Evolutionary conservation across 192 early-diverging fungal genomes (phyloP), one percentile per base, ranked within the genome.

Genomic region (Backusella westeae): DNA sequence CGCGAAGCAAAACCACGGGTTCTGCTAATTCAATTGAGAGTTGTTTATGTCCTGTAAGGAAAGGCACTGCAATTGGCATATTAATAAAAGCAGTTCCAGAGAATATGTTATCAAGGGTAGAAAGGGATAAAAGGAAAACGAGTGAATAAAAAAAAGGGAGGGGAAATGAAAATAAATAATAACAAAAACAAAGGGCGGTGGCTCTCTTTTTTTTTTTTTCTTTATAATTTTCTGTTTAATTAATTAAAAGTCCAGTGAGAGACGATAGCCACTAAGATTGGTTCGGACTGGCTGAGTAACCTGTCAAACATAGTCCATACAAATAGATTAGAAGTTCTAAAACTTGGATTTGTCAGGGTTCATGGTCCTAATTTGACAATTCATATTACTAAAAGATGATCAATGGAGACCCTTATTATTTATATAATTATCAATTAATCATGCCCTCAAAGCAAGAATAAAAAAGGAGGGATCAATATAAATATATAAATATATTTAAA

Each of bases 1-100:
- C 74, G 36, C 77, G 41, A 15, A 82, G 36, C 1, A 79, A 36
- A 1, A 80, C 78, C 4, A 77, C 73, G 0, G 75, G 75, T 72
- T 79, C 78, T 34, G 78, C 75, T 34, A 83, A 67, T 52, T 80
- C 73, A 59, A 83, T 77, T 4, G 78, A 77, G n/a, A 83, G 71
- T n/a, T 83, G 72, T 67, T 72, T 66, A 34, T 34, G 41, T 6
- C 63, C 72, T 26, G 44, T 35, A 21, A 74, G 68, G 49, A 78
- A 74, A 36, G 77, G 29, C 4, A 78, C 77, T 49, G 23, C 29
- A n/a, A 66, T 65, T 15, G 77, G 77, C 77, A 78, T 78, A 12
- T 1, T 75, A 26, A 63, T 36, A 29, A 73, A 35, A 38, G 21
- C 35, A 73, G 29, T 12, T 9, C 38, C 2, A 12, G 46, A 52